These are phyloP conservation scores for Rhodotorula babjevae DNA, from an alignment of 768 basidiomycete species.

Conservation along the genomic window DNA sequence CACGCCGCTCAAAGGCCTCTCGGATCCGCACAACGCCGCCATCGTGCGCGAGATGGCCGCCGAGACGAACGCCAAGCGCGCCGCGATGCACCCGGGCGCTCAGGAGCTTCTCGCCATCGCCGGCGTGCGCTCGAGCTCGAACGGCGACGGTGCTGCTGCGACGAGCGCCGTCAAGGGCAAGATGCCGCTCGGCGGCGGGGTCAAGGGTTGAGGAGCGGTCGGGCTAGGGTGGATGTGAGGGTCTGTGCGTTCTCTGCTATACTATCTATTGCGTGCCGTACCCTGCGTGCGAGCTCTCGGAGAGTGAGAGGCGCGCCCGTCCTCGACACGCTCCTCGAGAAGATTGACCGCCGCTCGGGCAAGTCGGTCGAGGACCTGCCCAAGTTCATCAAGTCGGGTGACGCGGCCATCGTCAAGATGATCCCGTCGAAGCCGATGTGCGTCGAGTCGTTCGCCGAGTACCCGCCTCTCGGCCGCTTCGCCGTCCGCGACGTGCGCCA, in stretches of 20 bases:
- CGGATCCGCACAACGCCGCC: background rate
- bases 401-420: constrained; percentile 91
- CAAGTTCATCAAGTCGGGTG: constrained; percentile 99
- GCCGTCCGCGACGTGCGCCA: constrained; percentile 99
- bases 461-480: constrained; percentile 98
- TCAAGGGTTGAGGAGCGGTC: too few relatives aligned
- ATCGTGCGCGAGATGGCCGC: background rate
- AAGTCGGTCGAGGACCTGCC: constrained; percentile 80
- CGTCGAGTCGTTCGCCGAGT: constrained; percentile 50
- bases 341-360: constrained; percentile 98
- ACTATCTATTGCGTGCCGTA: too few relatives aligned
- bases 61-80: background rate
- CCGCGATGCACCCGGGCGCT: too few relatives aligned
- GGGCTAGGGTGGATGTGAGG: too few relatives aligned
- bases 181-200: too few relatives aligned
- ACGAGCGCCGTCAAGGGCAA: too few relatives aligned
- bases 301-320: too few relatives aligned
- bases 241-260: too few relatives aligned
- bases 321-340: constrained; percentile 96
- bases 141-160: too few relatives aligned
- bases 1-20: background rate
- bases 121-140: too few relatives aligned
- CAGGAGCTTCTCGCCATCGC: too few relatives aligned
- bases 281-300: too few relatives aligned
- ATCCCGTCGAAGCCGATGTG: constrained; percentile 45